Conservation (phyloP, 148 eudicot species). For the Vaccinium myrtillus region DNA sequence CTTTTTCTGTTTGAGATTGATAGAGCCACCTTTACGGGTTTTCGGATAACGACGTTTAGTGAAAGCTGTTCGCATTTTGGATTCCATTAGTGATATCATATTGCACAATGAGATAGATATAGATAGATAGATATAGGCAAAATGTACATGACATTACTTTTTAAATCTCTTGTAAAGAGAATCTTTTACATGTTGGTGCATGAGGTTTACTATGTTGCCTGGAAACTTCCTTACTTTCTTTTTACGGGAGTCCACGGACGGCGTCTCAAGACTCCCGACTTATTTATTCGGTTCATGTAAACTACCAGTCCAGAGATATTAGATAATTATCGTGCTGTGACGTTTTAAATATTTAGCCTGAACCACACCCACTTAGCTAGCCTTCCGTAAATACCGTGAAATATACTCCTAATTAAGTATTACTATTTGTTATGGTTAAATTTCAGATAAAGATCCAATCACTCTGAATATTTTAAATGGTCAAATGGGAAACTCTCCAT, state of each 20-base stretch:
- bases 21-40: constrained; percentile 17
- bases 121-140: not conserved
- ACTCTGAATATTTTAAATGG: not conserved
- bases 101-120: not conserved
- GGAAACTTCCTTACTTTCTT: not conserved
- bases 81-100: not conserved
- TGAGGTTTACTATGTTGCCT: not conserved
- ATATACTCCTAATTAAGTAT: not conserved
- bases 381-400: not conserved
- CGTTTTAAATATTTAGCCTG: not conserved
- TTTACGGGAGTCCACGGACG: not conserved
- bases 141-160: not conserved
- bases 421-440: too few species aligned
- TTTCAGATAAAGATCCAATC: too few species aligned
- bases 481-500: not conserved
- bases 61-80: constrained; percentile 1
- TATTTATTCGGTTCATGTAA: not conserved
- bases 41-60: constrained; percentile 23
- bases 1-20: constrained; percentile 10
- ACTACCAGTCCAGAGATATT: not conserved
- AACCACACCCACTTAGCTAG: not conserved
- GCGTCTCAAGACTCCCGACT: not conserved
- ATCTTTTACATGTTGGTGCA: not conserved
- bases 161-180: not conserved
- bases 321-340: not conserved